phyloP scores from a whole-genome alignment of 768 basidiomycete species.

The Exsudoporus frostii region DNA sequence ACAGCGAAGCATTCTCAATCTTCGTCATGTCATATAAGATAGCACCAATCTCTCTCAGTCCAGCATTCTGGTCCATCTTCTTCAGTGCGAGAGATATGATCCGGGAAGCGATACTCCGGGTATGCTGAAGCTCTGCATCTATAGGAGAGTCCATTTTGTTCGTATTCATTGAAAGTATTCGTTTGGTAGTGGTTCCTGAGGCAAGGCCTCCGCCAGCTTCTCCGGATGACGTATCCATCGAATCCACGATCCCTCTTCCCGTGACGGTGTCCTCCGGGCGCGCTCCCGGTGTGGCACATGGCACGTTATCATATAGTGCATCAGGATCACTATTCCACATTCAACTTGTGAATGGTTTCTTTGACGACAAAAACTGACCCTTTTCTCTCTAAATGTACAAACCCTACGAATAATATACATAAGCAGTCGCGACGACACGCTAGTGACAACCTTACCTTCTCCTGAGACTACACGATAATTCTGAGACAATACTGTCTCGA shows the following conservation, averaged over 20 bases:
- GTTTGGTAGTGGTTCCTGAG: neutral
- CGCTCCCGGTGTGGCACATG: too few relatives aligned
- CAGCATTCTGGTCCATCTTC: neutral
- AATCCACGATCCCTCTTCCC: too few relatives aligned
- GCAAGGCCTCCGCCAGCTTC: too few relatives aligned
- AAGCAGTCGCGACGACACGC: neutral
- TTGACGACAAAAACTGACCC: neutral
- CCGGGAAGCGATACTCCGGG: neutral
- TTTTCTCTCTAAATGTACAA: slow-evolving; percentile 1
- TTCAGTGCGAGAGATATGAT: neutral
- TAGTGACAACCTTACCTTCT: neutral
- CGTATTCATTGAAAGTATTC: too few relatives aligned
- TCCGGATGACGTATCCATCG: too few relatives aligned
- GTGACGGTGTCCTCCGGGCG: too few relatives aligned
- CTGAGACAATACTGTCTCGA: neutral
- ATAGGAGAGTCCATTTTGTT: neutral
- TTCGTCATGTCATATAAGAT: neutral
- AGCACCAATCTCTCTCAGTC: neutral
- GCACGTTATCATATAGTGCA: too few relatives aligned
- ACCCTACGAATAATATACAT: neutral
- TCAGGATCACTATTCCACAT: neutral
- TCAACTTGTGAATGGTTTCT: neutral
- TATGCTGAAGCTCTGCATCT: neutral
- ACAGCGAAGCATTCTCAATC: neutral
- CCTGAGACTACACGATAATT: neutral